These are phyloP conservation scores for Trametes villosa DNA, from an alignment of 768 basidiomycete species.

Conservation along the genomic window DNA sequence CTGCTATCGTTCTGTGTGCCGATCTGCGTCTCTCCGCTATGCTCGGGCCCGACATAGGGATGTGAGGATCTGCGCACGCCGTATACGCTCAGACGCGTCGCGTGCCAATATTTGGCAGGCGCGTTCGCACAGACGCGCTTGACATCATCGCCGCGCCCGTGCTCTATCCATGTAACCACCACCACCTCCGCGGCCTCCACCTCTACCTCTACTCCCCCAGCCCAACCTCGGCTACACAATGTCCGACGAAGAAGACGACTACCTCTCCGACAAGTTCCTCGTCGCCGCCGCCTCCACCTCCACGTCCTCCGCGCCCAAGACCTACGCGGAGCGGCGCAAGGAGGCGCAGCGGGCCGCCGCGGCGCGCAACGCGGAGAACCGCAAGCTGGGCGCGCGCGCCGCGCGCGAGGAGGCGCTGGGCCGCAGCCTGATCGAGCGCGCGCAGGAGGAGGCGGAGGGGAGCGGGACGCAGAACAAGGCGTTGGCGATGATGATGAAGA, in stretches of 20 bases:
- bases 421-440: constrained; percentile 81
- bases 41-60: too few species aligned
- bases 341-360: constrained; percentile 61
- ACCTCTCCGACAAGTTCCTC: constrained; percentile 88
- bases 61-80: too few species aligned
- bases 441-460: constrained; percentile 59
- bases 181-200: not conserved
- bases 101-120: not conserved
- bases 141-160: constrained; percentile 10
- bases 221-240: too few species aligned
- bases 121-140: constrained; percentile 12
- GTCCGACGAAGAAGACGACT: constrained; percentile 78
- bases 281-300: constrained; percentile 38
- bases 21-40: not conserved
- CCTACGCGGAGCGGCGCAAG: constrained; percentile 74
- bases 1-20: not conserved
- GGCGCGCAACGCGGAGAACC: constrained; percentile 70
- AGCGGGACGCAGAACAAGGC: constrained; percentile 69
- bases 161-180: not conserved
- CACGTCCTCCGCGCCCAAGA: constrained; percentile 48
- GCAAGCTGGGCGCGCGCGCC: constrained; percentile 70
- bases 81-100: not conserved
- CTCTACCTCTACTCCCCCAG: not conserved
- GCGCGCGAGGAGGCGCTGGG: constrained; percentile 76
- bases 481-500: constrained; percentile 89